Evolutionary conservation across 2,329 filamentous ascomycete genomes (phyloP), one percentile per base, ranked within the genome.

Genomic region (Epichloe elymi): DNA sequence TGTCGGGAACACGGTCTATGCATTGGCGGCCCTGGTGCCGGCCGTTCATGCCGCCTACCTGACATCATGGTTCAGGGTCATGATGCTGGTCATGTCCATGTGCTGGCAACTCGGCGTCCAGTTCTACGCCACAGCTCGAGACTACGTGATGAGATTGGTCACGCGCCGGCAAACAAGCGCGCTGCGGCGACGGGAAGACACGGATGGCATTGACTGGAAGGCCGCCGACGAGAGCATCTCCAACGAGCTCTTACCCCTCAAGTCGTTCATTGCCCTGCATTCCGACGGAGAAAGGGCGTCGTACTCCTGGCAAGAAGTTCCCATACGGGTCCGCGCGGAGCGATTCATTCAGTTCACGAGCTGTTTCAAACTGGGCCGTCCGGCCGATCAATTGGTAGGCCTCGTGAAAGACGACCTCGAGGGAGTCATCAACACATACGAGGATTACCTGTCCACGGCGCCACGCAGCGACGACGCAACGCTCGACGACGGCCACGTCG

Each of bases 381-480:
- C 56, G 3, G 56, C 56, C n/a, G 56, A 58, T 10, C 56, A 58
- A 40, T 51, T 58, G 2, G 48, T 58, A 19, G 52, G 55, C 10
- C 46, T 57, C 10, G 19, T 58, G 33, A 58, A 58, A 42, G 53
- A 58, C 26, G 56, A 58, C n/a, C 39, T 58, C 4, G 56, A 58
- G 17, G 17, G 53, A 37, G 50, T 58, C 33, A 51, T 58, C 49
- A 54, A 55, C 36, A 55, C 54, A 5, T 55, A 54, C 15, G 53
- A 56, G 38, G 55, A 58, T 48, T 58, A 57, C 36, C 37, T n/a
- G 14, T 51, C 46, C 12, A 52, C 54, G 15, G 47, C 49, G 8
- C 44, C 42, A 19, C 17, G 14, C 37, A 20, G 20, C 4, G 26
- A 12, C 5, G 8, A 42, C 11, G 14, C 43, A 0, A 45, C 23